phyloP scores from a whole-genome alignment of 208 protist genomes.

The Leishmania turanica region DNA sequence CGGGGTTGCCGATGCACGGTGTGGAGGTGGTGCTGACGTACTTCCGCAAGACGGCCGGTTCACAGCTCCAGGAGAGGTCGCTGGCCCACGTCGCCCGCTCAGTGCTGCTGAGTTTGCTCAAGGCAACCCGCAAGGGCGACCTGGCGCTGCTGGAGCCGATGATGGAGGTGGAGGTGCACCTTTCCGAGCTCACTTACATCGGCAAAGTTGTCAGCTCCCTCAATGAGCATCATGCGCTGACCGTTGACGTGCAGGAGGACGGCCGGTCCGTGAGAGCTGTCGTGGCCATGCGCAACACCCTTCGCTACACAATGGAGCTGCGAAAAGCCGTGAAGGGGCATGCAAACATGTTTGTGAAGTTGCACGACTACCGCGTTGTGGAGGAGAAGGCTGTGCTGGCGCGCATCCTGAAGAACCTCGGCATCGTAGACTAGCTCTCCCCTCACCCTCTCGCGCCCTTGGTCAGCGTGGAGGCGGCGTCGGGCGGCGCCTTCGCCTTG shows the following conservation, averaged over 20 bases:
- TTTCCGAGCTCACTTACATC: slow-evolving; percentile 76
- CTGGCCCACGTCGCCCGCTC: slow-evolving; percentile 55
- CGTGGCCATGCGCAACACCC: slow-evolving; percentile 83
- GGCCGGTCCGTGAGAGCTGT: slow-evolving; percentile 74
- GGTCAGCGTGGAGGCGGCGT: background rate
- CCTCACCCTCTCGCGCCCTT: background rate
- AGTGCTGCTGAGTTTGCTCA: slow-evolving; percentile 51
- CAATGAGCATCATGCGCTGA: slow-evolving; percentile 79
- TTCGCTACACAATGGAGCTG: slow-evolving; percentile 88
- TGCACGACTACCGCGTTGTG: slow-evolving; percentile 77
- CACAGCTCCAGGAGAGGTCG: slow-evolving; percentile 45
- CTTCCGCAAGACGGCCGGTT: slow-evolving; percentile 57
- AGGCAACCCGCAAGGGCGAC: slow-evolving; percentile 32
- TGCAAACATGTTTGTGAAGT: slow-evolving; percentile 71
- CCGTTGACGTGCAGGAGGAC: slow-evolving; percentile 82
- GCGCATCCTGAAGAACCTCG: slow-evolving; percentile 83
- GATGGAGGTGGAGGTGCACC: slow-evolving; percentile 88
- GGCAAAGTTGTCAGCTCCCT: slow-evolving; percentile 76
- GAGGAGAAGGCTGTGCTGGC: slow-evolving; percentile 78
- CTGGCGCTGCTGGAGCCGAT: slow-evolving; percentile 82
- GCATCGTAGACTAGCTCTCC: slow-evolving; percentile 45
- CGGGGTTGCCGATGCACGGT: slow-evolving; percentile 76
- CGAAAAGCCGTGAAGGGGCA: slow-evolving; percentile 88
- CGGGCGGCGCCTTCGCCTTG: background rate
- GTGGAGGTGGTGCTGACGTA: slow-evolving; percentile 61